Evolutionary conservation across 495 filamentous ascomycete species (phyloP), one percentile per base, ranked within the genome.

Genomic region (Neurospora sp.): DNA sequence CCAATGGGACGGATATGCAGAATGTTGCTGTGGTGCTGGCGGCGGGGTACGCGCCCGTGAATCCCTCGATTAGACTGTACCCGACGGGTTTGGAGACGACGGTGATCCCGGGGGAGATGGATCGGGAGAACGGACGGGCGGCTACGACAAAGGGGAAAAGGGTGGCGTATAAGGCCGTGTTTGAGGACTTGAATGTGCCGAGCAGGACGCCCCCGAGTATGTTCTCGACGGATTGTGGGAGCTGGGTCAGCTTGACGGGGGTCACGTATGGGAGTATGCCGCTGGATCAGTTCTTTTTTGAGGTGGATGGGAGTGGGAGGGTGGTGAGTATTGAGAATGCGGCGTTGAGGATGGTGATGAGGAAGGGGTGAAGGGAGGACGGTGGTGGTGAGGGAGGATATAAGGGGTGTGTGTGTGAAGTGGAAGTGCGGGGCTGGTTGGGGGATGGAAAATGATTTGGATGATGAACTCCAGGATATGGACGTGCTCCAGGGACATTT

Each of bases 231-330:
- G 82, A 83, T 27, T 87, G 85, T 76, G 82, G 83, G 5, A 83
- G 84, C 8, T 88, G 86, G 86, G 78, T 83, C 12, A 76, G 76
- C 35, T 78, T 88, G 61, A 88, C 86, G 73, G 75, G 76, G 41
- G 78, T 79, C 0, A 78, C 80, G 69, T 87, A 83, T 70, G 82
- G 81, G 22, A 79, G 80, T 17, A 78, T 77, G 71, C 79, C 81
- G 65, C 73, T 89, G 22, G 87, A 88, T 72, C 80, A 85, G 79
- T 86, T 89, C 73, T 75, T 86, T 8, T 88, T 89, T 72, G 77
- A 77, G 8, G n/a, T 87, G 14, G 81, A 81, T 69, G 61, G 12
- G 4, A 72, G 77, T 14, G 85, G 83, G 14, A 81, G 76, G 69
- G 84, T 83, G 70, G 73, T 81, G 41, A 79, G 82, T 40, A 78